These are phyloP conservation scores for Abrus precatorius DNA, from an alignment of 306 rosid species.

Conservation along the genomic window DNA sequence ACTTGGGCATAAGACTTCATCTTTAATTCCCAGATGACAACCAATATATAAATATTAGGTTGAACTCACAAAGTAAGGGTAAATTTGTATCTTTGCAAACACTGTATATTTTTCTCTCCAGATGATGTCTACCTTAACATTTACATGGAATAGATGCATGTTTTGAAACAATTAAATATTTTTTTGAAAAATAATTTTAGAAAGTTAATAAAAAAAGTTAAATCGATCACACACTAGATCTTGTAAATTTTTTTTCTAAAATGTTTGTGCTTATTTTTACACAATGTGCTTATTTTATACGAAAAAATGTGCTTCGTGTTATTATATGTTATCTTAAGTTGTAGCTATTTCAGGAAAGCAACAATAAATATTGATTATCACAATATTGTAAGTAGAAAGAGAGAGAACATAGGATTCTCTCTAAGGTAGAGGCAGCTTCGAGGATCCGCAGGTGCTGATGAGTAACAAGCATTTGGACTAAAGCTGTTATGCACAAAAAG, in stretches of 20 bases:
- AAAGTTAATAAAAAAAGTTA: too few species aligned
- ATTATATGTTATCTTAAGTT: constrained; percentile 24
- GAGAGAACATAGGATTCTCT: constrained; percentile 61
- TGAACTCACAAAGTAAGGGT: constrained; percentile 17
- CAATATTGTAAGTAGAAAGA: constrained; percentile 29
- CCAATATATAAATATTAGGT: constrained; percentile 2
- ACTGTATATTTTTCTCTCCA: background rate
- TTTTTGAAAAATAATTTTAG: too few species aligned
- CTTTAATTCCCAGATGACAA: constrained; percentile 37
- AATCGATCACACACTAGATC: too few species aligned
- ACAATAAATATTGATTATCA: background rate
- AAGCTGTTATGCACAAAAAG: constrained; percentile 50
- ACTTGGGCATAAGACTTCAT: constrained; percentile 56
- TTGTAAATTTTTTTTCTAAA: background rate
- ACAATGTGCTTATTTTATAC: background rate
- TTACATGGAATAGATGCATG: background rate
- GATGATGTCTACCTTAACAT: background rate
- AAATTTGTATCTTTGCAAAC: background rate
- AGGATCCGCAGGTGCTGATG: constrained; percentile 51
- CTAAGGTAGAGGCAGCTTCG: constrained; percentile 63
- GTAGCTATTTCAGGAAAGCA: too few species aligned
- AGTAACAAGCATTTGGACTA: constrained; percentile 36
- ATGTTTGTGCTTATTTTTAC: background rate
- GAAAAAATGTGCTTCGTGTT: background rate
- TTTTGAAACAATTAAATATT: too few species aligned